Evolutionary conservation across 2,329 filamentous ascomycete species (phyloP), one percentile per base, ranked within the genome.

Genomic region (Aspergillus ustus): DNA sequence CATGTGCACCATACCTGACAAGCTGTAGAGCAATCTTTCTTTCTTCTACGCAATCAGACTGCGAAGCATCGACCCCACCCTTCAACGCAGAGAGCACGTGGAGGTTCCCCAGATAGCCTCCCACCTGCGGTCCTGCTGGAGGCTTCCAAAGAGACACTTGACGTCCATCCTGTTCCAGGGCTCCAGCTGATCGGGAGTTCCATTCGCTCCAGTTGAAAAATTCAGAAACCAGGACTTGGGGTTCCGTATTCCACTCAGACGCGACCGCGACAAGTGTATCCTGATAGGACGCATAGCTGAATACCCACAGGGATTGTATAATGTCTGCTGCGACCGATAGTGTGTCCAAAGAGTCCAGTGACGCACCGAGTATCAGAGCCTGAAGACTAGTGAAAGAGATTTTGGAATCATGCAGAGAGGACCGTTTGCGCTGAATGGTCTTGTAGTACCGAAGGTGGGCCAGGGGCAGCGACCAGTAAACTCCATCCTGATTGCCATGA

Each of bases 381-480:
- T 55, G 52, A 15, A 60, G 31, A 17, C 43, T 17, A 2, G 52
- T 8, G 22, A 55, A 48, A 4, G 58, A 54, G 9, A 60, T 44
- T 31, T 50, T 55, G 5, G 58, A 60, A n/a, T 60, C 58, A 19
- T 55, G 58, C 20, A 60, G 19, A 7, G 58, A 54, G 1, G 58
- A 60, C 4, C 52, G 43, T 40, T 60, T 50, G 25, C 58, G 45
- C 19, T 50, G 29, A 49, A 55, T 31, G 5, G 51, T 49, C 7
- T 57, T 49, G 28, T 63, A 63, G 48, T 60, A 60, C n/a, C 61
- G 61, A 11, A 63, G 57, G 31, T 45, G 45, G 17, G 61, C 53
- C 11, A 63, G 31, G 13, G 61, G 61, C 15, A 63, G 28, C n/a
- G 61, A 63, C 61, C 57, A 63, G 45, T 60, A 60, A 3, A 63